A percentile compares a stretch with the other conserved stretches of the same genome.
Evolutionary conservation across 1,284 basidiomycete species (phyloP).

Genomic region (Ganoderma sp.): DNA sequence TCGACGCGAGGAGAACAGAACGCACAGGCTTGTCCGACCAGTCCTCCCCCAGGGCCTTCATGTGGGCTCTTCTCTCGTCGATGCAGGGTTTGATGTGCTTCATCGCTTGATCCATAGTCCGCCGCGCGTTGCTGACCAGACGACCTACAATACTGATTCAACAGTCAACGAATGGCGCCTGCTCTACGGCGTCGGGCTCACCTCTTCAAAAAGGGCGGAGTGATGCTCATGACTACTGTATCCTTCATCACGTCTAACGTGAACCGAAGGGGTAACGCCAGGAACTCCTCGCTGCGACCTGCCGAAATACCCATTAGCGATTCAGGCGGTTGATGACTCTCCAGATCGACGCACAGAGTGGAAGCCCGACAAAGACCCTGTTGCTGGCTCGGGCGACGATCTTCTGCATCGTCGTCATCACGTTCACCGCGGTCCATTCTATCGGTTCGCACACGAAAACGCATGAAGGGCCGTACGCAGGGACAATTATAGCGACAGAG

Average conservation of each 20-base stretch:
- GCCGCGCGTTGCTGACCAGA: constrained; percentile 8
- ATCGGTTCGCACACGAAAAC: background rate
- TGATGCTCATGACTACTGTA: constrained; percentile 30
- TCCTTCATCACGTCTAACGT: constrained; percentile 16
- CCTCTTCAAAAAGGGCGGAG: constrained; percentile 41
- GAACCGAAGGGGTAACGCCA: constrained; percentile 28
- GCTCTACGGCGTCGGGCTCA: constrained; percentile 22
- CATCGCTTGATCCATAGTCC: constrained; percentile 3
- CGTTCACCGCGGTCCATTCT: constrained; percentile 35
- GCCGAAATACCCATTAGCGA: background rate
- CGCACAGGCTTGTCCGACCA: constrained; percentile 37
- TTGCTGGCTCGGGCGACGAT: constrained; percentile 37
- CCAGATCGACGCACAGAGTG: constrained; percentile 32
- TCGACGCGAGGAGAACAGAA: background rate
- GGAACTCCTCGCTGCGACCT: constrained; percentile 35
- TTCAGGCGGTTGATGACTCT: no score
- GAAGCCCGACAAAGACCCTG: constrained; percentile 39
- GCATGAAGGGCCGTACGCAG: background rate
- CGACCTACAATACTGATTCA: background rate
- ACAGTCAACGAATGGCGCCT: background rate
- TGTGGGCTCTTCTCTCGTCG: constrained; percentile 25
- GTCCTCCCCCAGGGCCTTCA: constrained; percentile 29
- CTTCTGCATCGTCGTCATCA: constrained; percentile 29
- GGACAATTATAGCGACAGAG: constrained; percentile 24
- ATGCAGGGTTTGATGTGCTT: constrained; percentile 30